Base-by-base conservation (phyloP, 768 basidiomycete species). In the Coprinopsis cinerea region DNA sequence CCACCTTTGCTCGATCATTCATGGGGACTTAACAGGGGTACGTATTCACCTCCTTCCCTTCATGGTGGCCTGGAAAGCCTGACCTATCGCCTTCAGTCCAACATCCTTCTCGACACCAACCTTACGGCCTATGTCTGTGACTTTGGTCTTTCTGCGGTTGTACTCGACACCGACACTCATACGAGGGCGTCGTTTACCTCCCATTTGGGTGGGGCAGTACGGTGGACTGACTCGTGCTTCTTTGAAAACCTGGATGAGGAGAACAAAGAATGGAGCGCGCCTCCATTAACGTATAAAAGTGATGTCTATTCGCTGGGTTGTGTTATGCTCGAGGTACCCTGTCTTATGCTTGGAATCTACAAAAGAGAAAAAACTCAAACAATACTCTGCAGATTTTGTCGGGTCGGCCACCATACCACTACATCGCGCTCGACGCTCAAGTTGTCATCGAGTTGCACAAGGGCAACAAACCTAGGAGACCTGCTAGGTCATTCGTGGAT, bases 281-380 rank as follows among this genome's bases (percentile, higher is more conserved):
- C 59, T 3, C 40, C 51, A 1, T 44, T 67, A 2, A 67, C 63
- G 1, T 64, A 64, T 9, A 48, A 58, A 40, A 72, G 66, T 36
- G 77, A 79, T 55, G 67, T 76, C 17, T 79, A 72, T 56, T 74
- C 73, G 0, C 72, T 70, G 45, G 72, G 72, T 2, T 73, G 75
- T 55, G 65, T 77, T 22, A 71, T 66, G 56, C 61, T 70, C n/a
- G 66, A 72, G 68, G 75, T 65, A 47, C n/a, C n/a, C n/a, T n/a
- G n/a, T n/a, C n/a, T n/a, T n/a, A n/a, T n/a, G n/a, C n/a, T n/a
- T n/a, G n/a, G n/a, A n/a, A n/a, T n/a, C n/a, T n/a, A n/a, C n/a
- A n/a, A n/a, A n/a, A n/a, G n/a, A n/a, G n/a, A n/a, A n/a, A n/a
- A n/a, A n/a, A n/a, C n/a, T n/a, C n/a, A n/a, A n/a, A n/a, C n/a